These are phyloP conservation scores for Penstemon davidsonii DNA, from an alignment of 257 asterid species.

Conservation along the genomic window DNA sequence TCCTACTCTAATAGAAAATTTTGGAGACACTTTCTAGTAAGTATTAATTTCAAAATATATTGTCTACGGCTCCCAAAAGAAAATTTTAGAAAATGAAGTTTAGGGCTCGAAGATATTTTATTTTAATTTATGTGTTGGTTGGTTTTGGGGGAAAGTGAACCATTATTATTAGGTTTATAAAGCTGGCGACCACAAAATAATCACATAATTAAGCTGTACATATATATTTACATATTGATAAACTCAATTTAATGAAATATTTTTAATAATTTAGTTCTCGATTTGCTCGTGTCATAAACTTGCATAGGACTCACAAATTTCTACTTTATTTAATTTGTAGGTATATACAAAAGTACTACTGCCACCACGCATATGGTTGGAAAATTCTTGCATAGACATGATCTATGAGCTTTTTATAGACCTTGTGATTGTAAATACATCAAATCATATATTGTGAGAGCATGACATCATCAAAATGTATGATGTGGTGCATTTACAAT, in stretches of 20 bases:
- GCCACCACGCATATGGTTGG: constrained; percentile 28
- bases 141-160: constrained; percentile 23
- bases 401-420: no score
- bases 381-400: no score
- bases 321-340: constrained; percentile 5
- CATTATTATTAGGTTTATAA: constrained; percentile 10
- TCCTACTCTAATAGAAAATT: no score
- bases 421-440: no score
- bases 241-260: no score
- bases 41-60: neutral
- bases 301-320: no score
- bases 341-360: constrained; percentile 13
- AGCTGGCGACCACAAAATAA: constrained; percentile 30
- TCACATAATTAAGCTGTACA: neutral
- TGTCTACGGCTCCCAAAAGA: neutral
- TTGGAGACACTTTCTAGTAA: neutral
- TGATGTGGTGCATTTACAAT: no score
- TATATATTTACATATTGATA: no score
- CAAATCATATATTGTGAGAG: no score
- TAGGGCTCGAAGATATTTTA: constrained; percentile 7
- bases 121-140: constrained; percentile 7
- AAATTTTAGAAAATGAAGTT: neutral
- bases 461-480: no score
- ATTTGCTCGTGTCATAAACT: no score
- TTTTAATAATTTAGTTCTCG: no score